These are phyloP conservation scores for Paramecium tetraurelia DNA, from an alignment of 73 alveolate species.

Conservation along the genomic window DNA sequence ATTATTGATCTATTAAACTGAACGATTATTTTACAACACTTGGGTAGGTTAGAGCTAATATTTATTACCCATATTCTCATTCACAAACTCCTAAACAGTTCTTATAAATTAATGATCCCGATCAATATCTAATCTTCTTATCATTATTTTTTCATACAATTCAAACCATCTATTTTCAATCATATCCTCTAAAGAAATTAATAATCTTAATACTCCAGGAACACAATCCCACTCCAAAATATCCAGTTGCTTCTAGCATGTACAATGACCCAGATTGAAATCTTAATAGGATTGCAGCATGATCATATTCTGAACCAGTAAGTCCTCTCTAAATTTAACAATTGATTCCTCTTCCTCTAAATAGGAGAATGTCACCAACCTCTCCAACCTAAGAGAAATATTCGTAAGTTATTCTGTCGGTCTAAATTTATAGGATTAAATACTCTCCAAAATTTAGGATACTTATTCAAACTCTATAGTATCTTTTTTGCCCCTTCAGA, in stretches of 20 bases:
- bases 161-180: constrained; percentile 57
- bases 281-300: constrained; percentile 77
- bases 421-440: not conserved
- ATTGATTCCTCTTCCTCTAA: constrained; percentile 68
- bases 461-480: not conserved
- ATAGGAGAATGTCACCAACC: constrained; percentile 80
- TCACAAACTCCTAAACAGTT: constrained; percentile 61
- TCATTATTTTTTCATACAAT: constrained; percentile 64
- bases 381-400: constrained; percentile 60
- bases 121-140: constrained; percentile 64
- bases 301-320: constrained; percentile 84
- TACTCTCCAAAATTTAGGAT: constrained; percentile 65
- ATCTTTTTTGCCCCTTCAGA: constrained; percentile 46
- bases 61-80: constrained; percentile 67
- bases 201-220: constrained; percentile 32
- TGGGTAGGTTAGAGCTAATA: constrained; percentile 56
- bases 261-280: constrained; percentile 65
- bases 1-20: constrained; percentile 32
- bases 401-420: constrained; percentile 56
- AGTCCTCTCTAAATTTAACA: constrained; percentile 69
- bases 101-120: constrained; percentile 55
- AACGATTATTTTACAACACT: constrained; percentile 35
- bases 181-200: constrained; percentile 62
- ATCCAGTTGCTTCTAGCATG: constrained; percentile 78
- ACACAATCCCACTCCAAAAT: constrained; percentile 65